Percentiles rank a stretch among this genome's conserved stretches.
phyloP scores from a whole-genome alignment of 495 filamentous ascomycete species.

The Tuber microsphaerosporum region DNA sequence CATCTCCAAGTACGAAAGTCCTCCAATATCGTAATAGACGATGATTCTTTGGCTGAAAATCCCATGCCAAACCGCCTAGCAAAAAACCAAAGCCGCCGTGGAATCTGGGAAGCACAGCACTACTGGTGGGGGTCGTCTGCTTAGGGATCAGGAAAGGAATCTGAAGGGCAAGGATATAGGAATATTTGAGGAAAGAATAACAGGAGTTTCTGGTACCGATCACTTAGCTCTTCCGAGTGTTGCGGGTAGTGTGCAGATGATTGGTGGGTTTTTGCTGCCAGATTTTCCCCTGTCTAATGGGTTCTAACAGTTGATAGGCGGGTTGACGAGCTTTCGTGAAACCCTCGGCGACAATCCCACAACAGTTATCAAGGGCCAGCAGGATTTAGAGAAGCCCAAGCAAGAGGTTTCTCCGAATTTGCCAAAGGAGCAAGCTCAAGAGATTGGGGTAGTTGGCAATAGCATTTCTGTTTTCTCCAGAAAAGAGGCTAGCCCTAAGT shows the following conservation, averaged over 20 bases:
- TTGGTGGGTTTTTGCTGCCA: neutral
- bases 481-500: neutral
- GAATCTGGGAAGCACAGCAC: neutral
- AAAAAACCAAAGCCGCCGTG: neutral
- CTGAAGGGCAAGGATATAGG: neutral
- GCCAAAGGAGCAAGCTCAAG: neutral
- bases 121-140: neutral
- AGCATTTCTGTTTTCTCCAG: neutral
- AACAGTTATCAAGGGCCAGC: neutral
- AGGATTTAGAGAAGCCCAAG: neutral
- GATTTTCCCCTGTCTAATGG: neutral
- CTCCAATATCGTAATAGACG: neutral
- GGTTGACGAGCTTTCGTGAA: neutral
- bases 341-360: neutral
- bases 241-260: neutral
- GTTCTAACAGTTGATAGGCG: neutral
- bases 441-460: neutral
- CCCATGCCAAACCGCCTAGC: neutral
- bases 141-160: neutral
- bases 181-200: neutral
- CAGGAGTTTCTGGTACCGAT: neutral
- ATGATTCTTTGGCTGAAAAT: neutral
- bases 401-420: neutral
- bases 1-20: constrained; percentile 1
- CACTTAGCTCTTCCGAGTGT: neutral